Evolutionary conservation across 768 basidiomycete genomes (phyloP), one percentile per base, ranked within the genome.

Genomic region (Coprinopsis sp.): DNA sequence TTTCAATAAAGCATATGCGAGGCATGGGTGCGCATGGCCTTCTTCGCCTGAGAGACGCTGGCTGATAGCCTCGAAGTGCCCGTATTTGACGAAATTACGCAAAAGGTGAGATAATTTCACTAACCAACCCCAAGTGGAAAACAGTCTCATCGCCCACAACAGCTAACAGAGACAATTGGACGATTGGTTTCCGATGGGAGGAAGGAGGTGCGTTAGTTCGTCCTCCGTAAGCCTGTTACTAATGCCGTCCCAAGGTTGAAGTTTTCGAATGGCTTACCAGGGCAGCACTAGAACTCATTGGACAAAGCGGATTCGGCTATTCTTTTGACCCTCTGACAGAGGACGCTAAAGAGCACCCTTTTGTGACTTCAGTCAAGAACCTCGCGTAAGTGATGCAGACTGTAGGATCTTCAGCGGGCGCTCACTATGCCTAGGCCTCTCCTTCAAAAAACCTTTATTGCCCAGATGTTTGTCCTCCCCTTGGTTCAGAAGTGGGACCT

Each of bases 251-350:
- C 7, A 33, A 69, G 65, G 51, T 72, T 33, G 68, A 72, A 42
- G 29, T 67, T 6, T 37, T 59, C 10, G 44, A 56, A 11, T 72
- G 70, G 69, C 63, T 64, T 56, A 54, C 69, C 19, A 65, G 76
- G 7, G 63, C 68, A 16, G 73, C 76, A 16, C 62, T 77, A 8
- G 75, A 78, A 50, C 58, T 77, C 33, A 68, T 78, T 33, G 74
- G 72, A 3, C 74, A 72, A 58, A 69, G 68, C 14, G 74, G 76
- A 3, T 61, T 78, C 23, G 72, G 71, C 6, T 61, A 64, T 37
- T 69, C 68, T n/a, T 73, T 74, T 33, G 71, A 74, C 49, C 44
- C 64, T 0, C 60, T 77, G 3, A 54, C 49, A 11, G 64, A 65
- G 25, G 64, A 67, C 30, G 38, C 51, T 8, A 40, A 47, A 4